phyloP scores from a whole-genome alignment of 257 asterid genomes.

The Linderniella brevidens region DNA sequence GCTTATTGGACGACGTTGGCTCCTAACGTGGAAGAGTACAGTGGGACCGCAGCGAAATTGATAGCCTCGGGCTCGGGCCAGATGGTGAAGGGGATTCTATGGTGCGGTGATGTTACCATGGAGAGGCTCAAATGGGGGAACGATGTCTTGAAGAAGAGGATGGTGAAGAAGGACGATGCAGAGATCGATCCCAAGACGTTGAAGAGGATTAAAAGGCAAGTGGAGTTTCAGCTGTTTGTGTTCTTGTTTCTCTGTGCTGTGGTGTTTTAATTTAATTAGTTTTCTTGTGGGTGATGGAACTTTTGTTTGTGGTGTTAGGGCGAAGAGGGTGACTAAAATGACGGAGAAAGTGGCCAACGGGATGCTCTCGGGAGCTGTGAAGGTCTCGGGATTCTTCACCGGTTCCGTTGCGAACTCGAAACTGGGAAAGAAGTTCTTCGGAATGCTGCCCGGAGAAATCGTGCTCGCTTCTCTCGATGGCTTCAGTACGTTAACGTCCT shows the following conservation, averaged over 20 bases:
- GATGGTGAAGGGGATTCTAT: slow-evolving; percentile 64
- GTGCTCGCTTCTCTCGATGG: slow-evolving; percentile 90
- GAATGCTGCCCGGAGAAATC: slow-evolving; percentile 83
- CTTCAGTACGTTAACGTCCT: slow-evolving; percentile 39
- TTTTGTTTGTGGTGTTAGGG: slow-evolving; percentile 24
- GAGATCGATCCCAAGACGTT: slow-evolving; percentile 49
- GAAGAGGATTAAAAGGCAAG: slow-evolving; percentile 60
- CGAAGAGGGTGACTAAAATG: slow-evolving; percentile 68
- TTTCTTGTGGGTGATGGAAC: background rate
- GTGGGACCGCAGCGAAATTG: slow-evolving; percentile 41
- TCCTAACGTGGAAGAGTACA: slow-evolving; percentile 92
- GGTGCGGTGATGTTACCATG: slow-evolving; percentile 85
- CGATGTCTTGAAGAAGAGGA: slow-evolving; percentile 43
- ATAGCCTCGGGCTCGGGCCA: slow-evolving; percentile 86
- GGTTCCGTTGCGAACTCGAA: slow-evolving; percentile 56
- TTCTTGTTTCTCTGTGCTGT: background rate
- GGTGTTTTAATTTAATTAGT: background rate
- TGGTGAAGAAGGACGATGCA: slow-evolving; percentile 25
- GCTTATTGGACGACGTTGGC: slow-evolving; percentile 93
- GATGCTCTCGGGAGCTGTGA: slow-evolving; percentile 64
- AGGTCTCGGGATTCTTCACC: slow-evolving; percentile 77
- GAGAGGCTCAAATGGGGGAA: slow-evolving; percentile 81
- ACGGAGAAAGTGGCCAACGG: slow-evolving; percentile 61
- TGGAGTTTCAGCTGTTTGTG: background rate
- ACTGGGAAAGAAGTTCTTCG: slow-evolving; percentile 69